Percentiles rank a stretch among this genome's conserved stretches.
phyloP scores from a whole-genome alignment of 2,329 filamentous ascomycete species.

The Corniculantispora saksenae region DNA sequence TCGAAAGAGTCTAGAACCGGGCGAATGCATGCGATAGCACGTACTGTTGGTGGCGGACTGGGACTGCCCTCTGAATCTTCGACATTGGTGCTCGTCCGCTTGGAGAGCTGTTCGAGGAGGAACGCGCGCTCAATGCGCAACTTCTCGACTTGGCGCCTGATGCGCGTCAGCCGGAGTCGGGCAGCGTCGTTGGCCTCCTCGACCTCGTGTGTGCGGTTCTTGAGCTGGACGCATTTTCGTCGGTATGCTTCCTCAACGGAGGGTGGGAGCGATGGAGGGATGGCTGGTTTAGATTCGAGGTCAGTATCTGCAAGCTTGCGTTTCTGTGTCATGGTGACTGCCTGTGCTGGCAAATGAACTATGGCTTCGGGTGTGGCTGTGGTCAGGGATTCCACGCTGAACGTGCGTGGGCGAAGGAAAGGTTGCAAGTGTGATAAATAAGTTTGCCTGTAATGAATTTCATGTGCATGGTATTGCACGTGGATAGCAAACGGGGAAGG shows the following conservation, averaged over 20 bases:
- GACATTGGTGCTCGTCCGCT: constrained; percentile 72
- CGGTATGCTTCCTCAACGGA: constrained; percentile 96
- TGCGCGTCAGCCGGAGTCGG: constrained; percentile 73
- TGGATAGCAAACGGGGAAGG: neutral
- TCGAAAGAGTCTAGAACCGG: neutral
- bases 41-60: constrained; percentile 76
- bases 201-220: constrained; percentile 87
- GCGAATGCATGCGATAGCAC: constrained; percentile 31
- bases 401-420: constrained; percentile 3
- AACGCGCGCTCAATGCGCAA: constrained; percentile 83
- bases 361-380: neutral
- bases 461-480: neutral
- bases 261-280: constrained; percentile 69
- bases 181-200: constrained; percentile 88
- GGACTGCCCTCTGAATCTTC: constrained; percentile 79
- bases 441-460: neutral
- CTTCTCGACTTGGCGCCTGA: constrained; percentile 86
- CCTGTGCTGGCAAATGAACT: neutral
- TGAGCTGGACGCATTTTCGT: constrained; percentile 92
- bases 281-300: constrained; percentile 38
- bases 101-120: constrained; percentile 70
- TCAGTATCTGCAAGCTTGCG: constrained; percentile 40
- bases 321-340: constrained; percentile 37
- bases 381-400: neutral
- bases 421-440: constrained; percentile 15